These are phyloP conservation scores for Hanseniaspora taiwanica DNA, from an alignment of 805 yeast genomes.

Conservation along the genomic window DNA sequence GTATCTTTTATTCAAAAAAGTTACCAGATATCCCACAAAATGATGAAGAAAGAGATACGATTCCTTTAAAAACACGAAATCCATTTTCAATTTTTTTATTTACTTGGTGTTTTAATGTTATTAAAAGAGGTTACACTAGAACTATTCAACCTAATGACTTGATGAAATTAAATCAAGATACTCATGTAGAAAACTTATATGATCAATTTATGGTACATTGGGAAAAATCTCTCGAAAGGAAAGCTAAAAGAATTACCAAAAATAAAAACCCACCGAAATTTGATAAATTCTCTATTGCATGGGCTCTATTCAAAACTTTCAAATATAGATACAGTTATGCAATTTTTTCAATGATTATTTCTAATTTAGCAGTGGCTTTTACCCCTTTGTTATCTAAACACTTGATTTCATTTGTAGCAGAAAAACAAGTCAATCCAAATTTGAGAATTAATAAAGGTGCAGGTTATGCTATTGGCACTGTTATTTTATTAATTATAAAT, in stretches of 20 bases:
- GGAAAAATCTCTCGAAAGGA: constrained; percentile 14
- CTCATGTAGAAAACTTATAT: constrained; percentile 25
- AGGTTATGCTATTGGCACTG: constrained; percentile 46
- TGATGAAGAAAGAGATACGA: constrained; percentile 36
- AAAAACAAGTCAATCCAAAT: constrained; percentile 25
- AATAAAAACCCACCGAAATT: constrained; percentile 23
- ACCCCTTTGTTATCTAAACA: constrained; percentile 43
- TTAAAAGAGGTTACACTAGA: constrained; percentile 49
- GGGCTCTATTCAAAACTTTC: constrained; percentile 38
- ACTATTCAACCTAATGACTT: constrained; percentile 45
- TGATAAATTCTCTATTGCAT: constrained; percentile 26
- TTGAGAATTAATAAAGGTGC: constrained; percentile 39
- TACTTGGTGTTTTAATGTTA: constrained; percentile 48
- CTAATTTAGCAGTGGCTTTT: constrained; percentile 36
- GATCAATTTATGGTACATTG: constrained; percentile 18
- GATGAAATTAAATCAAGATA: constrained; percentile 26
- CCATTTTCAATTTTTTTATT: constrained; percentile 23
- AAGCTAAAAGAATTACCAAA: constrained; percentile 22
- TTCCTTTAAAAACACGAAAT: constrained; percentile 27
- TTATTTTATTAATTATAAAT: constrained; percentile 28
- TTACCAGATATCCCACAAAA: constrained; percentile 36
- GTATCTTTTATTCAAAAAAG: constrained; percentile 34
- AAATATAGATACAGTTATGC: constrained; percentile 30
- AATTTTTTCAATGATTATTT: constrained; percentile 28
- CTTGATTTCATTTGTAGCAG: constrained; percentile 41